Evolutionary conservation across 768 basidiomycete species (phyloP).

Genomic region (Boletus subcaerulescens): DNA sequence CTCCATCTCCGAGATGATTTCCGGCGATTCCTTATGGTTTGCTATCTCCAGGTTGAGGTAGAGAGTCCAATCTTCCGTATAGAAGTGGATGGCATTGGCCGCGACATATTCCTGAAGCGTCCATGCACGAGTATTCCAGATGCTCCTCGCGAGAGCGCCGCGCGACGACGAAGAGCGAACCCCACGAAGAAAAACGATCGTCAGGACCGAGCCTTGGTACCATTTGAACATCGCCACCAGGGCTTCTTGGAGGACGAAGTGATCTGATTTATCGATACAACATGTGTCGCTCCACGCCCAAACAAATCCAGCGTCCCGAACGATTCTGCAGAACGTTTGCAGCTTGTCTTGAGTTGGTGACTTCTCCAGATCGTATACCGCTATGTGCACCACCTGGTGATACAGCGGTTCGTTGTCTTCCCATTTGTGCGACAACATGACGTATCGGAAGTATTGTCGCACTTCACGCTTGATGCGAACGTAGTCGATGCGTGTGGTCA

Average conservation of each 20-base stretch:
- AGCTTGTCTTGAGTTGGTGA: background rate
- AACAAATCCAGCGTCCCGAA: background rate
- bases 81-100: background rate
- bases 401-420: background rate
- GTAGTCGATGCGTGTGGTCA: background rate
- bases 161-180: background rate
- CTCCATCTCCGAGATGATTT: background rate
- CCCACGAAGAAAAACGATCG: background rate
- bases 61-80: background rate
- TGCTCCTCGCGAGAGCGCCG: background rate
- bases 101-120: background rate
- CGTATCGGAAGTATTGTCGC: background rate
- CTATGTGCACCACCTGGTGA: background rate
- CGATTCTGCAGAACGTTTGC: background rate
- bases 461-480: background rate
- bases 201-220: background rate
- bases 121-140: background rate
- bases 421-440: background rate
- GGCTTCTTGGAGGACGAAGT: background rate
- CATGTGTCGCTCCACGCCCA: background rate
- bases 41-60: background rate
- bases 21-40: background rate
- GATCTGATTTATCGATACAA: background rate
- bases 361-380: background rate
- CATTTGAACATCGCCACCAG: background rate